phyloP scores from a whole-genome alignment of 306 rosid genomes.

The Carpinus viminea region DNA sequence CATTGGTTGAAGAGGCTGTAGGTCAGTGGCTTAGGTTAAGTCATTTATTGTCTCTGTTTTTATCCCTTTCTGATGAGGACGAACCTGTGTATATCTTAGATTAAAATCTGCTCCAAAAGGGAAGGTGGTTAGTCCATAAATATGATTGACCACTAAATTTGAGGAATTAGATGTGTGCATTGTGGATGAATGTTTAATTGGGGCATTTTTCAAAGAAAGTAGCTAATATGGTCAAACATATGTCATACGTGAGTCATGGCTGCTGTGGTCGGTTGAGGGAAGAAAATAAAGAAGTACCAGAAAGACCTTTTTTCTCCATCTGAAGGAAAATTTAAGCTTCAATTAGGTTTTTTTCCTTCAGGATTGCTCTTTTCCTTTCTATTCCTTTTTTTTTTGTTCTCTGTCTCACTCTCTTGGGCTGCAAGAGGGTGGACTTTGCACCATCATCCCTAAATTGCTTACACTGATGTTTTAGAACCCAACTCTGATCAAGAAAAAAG shows the following conservation, averaged over 20 bases:
- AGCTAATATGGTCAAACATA: neutral
- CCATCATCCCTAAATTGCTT: neutral
- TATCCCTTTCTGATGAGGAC: neutral
- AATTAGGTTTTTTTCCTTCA: neutral
- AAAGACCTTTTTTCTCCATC: neutral
- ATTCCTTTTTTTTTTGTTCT: neutral
- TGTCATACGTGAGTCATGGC: neutral
- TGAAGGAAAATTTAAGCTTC: neutral
- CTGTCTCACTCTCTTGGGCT: neutral
- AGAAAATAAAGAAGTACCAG: neutral
- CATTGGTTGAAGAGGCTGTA: conserved; percentile 17
- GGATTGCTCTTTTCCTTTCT: neutral
- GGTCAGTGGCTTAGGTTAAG: neutral
- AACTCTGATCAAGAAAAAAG: neutral
- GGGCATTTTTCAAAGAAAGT: neutral
- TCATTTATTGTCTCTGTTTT: neutral
- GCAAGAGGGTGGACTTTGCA: neutral
- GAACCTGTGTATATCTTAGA: neutral
- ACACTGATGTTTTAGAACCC: neutral
- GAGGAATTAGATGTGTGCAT: no score
- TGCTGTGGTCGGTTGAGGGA: neutral
- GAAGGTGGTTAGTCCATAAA: neutral
- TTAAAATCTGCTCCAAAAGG: neutral
- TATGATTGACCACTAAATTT: neutral
- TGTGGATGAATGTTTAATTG: neutral